phyloP scores from a whole-genome alignment of 306 rosid genomes.

The Morella rubra region DNA sequence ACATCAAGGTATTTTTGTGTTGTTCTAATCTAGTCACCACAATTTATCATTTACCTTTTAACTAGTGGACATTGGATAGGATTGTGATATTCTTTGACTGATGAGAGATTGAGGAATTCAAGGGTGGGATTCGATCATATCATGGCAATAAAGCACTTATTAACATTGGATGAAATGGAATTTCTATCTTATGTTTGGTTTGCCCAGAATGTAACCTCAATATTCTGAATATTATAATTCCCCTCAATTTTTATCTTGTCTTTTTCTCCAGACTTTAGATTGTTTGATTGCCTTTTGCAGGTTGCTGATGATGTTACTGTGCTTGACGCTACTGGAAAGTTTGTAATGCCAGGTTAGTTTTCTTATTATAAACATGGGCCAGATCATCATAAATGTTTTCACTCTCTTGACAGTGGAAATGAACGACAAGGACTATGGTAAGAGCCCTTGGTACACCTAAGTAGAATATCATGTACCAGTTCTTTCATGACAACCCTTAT shows the following conservation, averaged over 20 bases:
- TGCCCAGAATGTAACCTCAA: background rate
- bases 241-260: too few species aligned
- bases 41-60: background rate
- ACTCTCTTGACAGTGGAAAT: background rate
- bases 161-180: background rate
- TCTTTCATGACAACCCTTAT: background rate
- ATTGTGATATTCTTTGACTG: background rate
- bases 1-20: constrained; percentile 41
- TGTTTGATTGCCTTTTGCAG: constrained; percentile 39
- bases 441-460: background rate
- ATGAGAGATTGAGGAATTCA: background rate
- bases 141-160: background rate
- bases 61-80: constrained; percentile 1
- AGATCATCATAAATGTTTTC: constrained; percentile 5
- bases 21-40: background rate
- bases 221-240: background rate
- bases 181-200: background rate
- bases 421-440: constrained; percentile 8
- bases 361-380: background rate
- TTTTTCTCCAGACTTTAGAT: constrained; percentile 14
- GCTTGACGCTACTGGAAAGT: constrained; percentile 87
- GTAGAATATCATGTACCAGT: background rate
- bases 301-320: constrained; percentile 79
- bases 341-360: constrained; percentile 90
- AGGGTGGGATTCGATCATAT: background rate